These are phyloP conservation scores for Flammula alnicola DNA, from an alignment of 1,284 basidiomycete species.

Conservation along the genomic window DNA sequence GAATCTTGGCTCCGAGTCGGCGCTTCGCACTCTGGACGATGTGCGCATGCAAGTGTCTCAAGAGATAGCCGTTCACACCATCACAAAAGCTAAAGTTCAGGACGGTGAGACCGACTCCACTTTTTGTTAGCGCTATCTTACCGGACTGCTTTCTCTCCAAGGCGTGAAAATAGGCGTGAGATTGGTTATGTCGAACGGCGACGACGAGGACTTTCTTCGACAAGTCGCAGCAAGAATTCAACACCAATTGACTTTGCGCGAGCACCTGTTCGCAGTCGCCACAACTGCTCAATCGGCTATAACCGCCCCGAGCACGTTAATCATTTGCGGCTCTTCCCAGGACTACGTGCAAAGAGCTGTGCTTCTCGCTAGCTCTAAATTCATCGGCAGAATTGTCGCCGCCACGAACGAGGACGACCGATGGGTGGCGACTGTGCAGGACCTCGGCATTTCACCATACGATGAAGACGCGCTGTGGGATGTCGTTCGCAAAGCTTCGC, in stretches of 20 bases:
- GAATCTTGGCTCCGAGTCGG: constrained; percentile 11
- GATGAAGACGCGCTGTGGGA: constrained; percentile 70
- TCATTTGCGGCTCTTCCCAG: constrained; percentile 59
- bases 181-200: constrained; percentile 56
- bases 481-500: constrained; percentile 61
- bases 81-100: constrained; percentile 49
- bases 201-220: constrained; percentile 57
- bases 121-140: not conserved
- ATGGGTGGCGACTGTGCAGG: constrained; percentile 54
- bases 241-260: constrained; percentile 38
- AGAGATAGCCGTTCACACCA: constrained; percentile 58
- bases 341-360: constrained; percentile 64
- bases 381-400: constrained; percentile 57
- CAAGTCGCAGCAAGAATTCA: constrained; percentile 53
- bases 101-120: constrained; percentile 20
- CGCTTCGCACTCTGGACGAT: constrained; percentile 56
- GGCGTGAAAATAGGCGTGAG: constrained; percentile 52
- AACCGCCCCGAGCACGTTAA: constrained; percentile 36
- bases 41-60: constrained; percentile 65
- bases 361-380: constrained; percentile 66
- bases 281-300: constrained; percentile 41
- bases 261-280: constrained; percentile 63
- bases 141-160: not conserved
- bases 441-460: constrained; percentile 55
- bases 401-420: constrained; percentile 37